Evolutionary conservation across 257 asterid species (phyloP).

Genomic region (Agastache rugosa): DNA sequence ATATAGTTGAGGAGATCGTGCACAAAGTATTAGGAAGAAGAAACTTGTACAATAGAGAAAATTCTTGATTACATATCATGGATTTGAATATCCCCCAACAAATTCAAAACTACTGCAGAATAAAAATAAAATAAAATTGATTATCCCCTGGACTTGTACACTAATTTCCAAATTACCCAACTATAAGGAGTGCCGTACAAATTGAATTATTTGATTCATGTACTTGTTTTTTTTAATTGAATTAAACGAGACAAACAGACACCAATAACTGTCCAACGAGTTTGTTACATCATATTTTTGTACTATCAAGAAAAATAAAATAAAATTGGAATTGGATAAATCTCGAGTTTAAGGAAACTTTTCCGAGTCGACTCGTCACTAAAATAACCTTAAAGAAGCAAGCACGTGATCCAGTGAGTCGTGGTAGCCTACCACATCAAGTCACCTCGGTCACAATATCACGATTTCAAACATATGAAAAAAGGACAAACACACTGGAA

Average conservation of each 20-base stretch:
- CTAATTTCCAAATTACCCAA: not conserved
- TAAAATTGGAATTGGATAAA: not conserved
- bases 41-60: too few species aligned
- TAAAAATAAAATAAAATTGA: too few species aligned
- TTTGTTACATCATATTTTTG: not conserved
- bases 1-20: too few species aligned
- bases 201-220: not conserved
- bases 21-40: too few species aligned
- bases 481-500: not conserved
- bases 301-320: not conserved
- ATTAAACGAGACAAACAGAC: not conserved
- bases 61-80: not conserved
- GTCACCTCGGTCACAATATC: not conserved
- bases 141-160: too few species aligned
- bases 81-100: too few species aligned
- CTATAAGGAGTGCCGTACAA: not conserved
- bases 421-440: not conserved
- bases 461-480: not conserved
- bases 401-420: not conserved
- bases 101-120: not conserved
- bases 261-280: not conserved
- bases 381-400: not conserved
- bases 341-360: not conserved
- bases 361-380: not conserved
- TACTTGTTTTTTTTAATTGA: not conserved